Evolutionary conservation across 163 green algal genomes (phyloP), one percentile per base, ranked within the genome.

Genomic region (Volvox carteri): DNA sequence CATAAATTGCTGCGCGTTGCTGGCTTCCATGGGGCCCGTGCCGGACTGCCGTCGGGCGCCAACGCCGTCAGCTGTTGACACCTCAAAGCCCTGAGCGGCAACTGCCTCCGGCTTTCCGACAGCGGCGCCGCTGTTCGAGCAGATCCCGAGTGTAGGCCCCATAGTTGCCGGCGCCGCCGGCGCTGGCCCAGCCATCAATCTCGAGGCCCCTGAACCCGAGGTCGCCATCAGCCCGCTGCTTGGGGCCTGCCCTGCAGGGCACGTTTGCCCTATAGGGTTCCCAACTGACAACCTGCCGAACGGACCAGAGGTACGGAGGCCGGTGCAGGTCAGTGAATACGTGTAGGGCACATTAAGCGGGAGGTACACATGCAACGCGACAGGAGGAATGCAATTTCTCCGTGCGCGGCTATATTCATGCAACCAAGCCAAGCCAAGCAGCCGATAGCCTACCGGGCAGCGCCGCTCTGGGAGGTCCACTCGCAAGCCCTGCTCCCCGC

Each of bases 1-100:
- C 68, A 81, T 35, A 1, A 88, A 37, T 28, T 88, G 48, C 39
- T 73, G 35, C 21, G 83, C 50, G 37, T 88, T 88, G 62, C 14
- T 77, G 9, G 44, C 28, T 33, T 87, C 81, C 46, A 87, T 19
- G 6, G 60, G 30, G n/a, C 39, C 33, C 25, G 39, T 37, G 12
- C 48, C 75, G 6, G 73, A 28, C 73, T 42, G 54, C 23, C 11
- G 52, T 8, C 33, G 48, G n/a, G 44, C 73, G n/a, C 42, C 73
- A 9, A 8, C 42, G 11, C 73, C 44, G 30, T 46, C 65, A 11
- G 30, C 12, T 9, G 65, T 25, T 9, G 65, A 18, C 33, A 9
- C 65, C 4, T 25, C 9, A 35, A 46, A 46, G 65, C 33, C 30
- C 70, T 58, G 41, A 19, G 41, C 70, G 19, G 70, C 19, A 21